Evolutionary conservation across 805 yeast species (phyloP).

Genomic region (Saccharomycopsis sp.): DNA sequence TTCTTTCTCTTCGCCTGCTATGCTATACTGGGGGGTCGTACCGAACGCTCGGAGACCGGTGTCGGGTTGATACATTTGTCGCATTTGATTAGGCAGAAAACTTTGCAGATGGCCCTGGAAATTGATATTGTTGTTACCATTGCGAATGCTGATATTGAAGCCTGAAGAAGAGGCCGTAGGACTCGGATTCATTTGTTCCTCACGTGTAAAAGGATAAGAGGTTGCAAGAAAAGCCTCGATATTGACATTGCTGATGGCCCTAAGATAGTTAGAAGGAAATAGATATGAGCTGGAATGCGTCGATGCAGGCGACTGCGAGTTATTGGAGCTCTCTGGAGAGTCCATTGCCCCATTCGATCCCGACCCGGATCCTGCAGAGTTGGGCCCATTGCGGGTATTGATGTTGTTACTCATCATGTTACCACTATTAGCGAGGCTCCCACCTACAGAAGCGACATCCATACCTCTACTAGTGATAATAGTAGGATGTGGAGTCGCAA

Average conservation of each 20-base stretch:
- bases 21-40: neutral
- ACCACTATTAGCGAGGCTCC: neutral
- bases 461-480: neutral
- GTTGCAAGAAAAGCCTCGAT: neutral
- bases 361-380: neutral
- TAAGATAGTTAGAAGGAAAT: neutral
- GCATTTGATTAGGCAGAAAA: neutral
- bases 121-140: neutral
- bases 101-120: neutral
- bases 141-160: neutral
- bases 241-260: neutral
- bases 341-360: neutral
- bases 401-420: neutral
- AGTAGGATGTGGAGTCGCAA: neutral
- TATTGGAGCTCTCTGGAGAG: neutral
- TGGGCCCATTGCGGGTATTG: neutral
- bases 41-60: neutral
- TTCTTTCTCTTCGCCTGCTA: slow-evolving; percentile 5
- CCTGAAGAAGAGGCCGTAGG: neutral
- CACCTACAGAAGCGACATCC: neutral
- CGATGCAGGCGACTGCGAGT: neutral
- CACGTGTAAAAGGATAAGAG: neutral
- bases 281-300: neutral
- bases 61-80: neutral
- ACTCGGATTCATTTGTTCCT: neutral